Base-by-base conservation (phyloP, 2,329 filamentous ascomycete species). In the Penicillium sp. region DNA sequence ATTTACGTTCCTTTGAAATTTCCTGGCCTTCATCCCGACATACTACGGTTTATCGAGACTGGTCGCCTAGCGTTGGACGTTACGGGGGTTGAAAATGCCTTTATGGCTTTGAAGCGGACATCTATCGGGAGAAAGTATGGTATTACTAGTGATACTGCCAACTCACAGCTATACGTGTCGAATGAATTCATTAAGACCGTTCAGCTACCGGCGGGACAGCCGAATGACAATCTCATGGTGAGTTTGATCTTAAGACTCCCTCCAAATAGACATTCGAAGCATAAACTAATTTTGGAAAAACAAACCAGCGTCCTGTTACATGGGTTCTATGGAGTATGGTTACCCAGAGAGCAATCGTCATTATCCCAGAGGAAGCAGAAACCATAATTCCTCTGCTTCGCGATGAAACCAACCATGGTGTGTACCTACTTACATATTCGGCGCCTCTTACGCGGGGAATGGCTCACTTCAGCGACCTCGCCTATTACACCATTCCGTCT, bases 311-410 rank as follows among this genome's bases (percentile, higher is more conserved):
- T 1, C 68, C 80, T 0, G 81, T 86, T 0, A 80, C 84, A 21
- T 89, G 84, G 84, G 64, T 89, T 2, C 66, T 89, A 0, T 57
- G 30, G 42, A 52, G 55, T 12, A 38, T 18, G 14, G 20, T 35
- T 3, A 52, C 47, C 3, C 35, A 57, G 20, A 52, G 74, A 0
- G 85, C 79, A 0, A 60, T 89, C 0, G 65, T 88, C 1, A 63
- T 89, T 2, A 83, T 82, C 24, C 81, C 84, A 0, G 85, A 89
- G 60, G 86, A 89, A 64, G 83, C 79, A 0, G 83, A 89, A 55
- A 46, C 63, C 0, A 61, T 88, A 0, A 74, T 88, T 24, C 55
- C 40, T 12, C 40, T 23, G 7, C 47, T 57, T 20, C 28, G 42
- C 6, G n/a, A 46, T 0, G 12, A 42, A 0, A 20, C 35, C 4